Percentiles rank a stretch among this genome's conserved stretches.
phyloP scores from a whole-genome alignment of 805 yeast species.

The Lachancea dasiensis region DNA sequence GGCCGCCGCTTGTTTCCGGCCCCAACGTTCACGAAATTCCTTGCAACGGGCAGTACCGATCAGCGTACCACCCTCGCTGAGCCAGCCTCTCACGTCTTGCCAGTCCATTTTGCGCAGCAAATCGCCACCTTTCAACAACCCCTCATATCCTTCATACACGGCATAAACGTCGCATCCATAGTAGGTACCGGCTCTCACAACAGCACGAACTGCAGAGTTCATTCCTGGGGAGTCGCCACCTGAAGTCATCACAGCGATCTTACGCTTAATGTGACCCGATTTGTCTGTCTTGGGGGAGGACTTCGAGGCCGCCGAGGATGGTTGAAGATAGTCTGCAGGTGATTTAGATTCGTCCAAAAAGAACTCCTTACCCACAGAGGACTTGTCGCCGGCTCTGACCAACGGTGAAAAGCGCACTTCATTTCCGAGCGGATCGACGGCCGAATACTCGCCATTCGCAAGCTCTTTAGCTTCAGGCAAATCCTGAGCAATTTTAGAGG shows the following conservation, averaged over 20 bases:
- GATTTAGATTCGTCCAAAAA: constrained; percentile 17
- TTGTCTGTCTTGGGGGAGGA: background rate
- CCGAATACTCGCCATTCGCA: constrained; percentile 23
- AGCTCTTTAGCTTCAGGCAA: constrained; percentile 23
- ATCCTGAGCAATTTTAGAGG: constrained; percentile 25
- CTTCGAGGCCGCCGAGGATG: background rate
- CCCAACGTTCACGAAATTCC: constrained; percentile 79
- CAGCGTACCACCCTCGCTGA: constrained; percentile 87
- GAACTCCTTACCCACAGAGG: constrained; percentile 23
- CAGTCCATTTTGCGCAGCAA: constrained; percentile 73
- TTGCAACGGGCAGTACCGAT: constrained; percentile 94
- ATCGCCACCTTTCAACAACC: constrained; percentile 82
- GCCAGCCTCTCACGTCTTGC: constrained; percentile 94
- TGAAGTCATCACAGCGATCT: constrained; percentile 91
- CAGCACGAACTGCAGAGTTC: constrained; percentile 95
- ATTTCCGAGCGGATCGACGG: constrained; percentile 62
- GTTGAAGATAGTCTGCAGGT: constrained; percentile 8
- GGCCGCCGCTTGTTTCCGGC: constrained; percentile 76
- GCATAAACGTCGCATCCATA: constrained; percentile 88
- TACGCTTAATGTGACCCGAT: constrained; percentile 21
- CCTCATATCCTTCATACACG: constrained; percentile 91
- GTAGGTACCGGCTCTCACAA: constrained; percentile 85
- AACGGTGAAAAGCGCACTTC: constrained; percentile 48
- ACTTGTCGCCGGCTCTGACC: constrained; percentile 35
- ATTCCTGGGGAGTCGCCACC: constrained; percentile 99